Evolutionary conservation across 768 basidiomycete genomes (phyloP).

Genomic region (Amanita pseudoporphyria): DNA sequence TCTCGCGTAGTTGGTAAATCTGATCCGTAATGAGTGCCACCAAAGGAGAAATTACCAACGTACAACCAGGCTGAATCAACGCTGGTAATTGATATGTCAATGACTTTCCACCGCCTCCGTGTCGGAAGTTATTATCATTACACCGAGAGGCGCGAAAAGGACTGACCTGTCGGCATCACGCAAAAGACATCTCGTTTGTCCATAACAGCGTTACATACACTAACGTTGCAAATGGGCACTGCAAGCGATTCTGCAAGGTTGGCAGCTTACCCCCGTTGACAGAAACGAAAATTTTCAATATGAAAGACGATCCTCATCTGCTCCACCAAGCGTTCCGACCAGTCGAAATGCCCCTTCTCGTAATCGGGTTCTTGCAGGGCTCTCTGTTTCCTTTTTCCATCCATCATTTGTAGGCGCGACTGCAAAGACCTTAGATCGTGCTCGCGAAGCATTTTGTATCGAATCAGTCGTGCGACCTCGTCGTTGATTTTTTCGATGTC

Average conservation of each 20-base stretch:
- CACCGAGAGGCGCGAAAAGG: not conserved
- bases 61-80: constrained; percentile 65
- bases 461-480: too few species aligned
- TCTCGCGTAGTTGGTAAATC: constrained; percentile 61
- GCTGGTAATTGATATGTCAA: constrained; percentile 92
- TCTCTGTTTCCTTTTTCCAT: not conserved
- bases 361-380: not conserved
- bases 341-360: not conserved
- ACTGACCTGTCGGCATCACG: constrained; percentile 76
- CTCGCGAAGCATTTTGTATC: not conserved
- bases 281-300: constrained; percentile 62
- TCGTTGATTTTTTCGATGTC: too few species aligned
- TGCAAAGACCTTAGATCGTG: not conserved
- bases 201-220: constrained; percentile 89
- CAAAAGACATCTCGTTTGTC: constrained; percentile 78
- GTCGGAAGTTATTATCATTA: constrained; percentile 1
- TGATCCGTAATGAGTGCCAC: constrained; percentile 78
- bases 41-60: constrained; percentile 79
- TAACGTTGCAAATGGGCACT: constrained; percentile 17
- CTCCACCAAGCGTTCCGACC: not conserved
- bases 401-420: not conserved
- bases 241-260: not conserved
- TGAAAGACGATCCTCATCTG: constrained; percentile 57
- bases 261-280: constrained; percentile 68
- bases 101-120: constrained; percentile 79